Percentiles rank a stretch among this genome's conserved stretches.
Conservation (phyloP, 2,329 filamentous ascomycete genomes). For the Arthrobotrys musiformis region DNA sequence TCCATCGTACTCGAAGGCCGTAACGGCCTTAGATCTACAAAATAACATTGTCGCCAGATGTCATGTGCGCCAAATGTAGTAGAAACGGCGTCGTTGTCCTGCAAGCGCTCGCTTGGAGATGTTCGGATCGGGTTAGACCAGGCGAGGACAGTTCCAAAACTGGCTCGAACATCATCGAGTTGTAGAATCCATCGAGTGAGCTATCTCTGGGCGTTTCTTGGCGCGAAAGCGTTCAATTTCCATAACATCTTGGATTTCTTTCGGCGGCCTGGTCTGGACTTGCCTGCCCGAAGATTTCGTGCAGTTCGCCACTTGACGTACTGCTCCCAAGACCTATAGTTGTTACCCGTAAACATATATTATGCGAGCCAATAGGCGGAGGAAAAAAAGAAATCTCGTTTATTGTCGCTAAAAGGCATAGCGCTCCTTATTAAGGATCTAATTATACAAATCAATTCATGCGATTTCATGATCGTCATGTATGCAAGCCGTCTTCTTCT, state of each 20-base stretch:
- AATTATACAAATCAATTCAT: background rate
- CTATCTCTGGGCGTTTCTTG: background rate
- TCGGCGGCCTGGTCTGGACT: background rate
- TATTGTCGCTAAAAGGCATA: background rate
- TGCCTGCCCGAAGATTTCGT: background rate
- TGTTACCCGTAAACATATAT: no score
- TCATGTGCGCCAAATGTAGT: slow-evolving; percentile 3
- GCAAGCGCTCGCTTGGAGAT: slow-evolving; percentile 28
- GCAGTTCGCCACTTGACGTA: background rate
- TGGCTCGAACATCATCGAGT: slow-evolving; percentile 36
- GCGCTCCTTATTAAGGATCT: background rate
- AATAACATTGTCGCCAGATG: background rate
- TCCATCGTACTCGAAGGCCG: background rate
- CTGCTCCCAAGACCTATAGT: background rate
- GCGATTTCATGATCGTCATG: background rate
- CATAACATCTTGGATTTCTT: background rate
- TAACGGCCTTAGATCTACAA: background rate
- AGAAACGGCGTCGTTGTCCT: slow-evolving; percentile 19
- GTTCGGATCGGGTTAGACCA: background rate
- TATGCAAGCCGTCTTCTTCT: background rate
- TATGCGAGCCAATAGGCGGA: no score
- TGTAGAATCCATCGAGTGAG: slow-evolving; percentile 26
- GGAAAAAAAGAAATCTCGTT: background rate
- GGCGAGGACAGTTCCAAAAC: slow-evolving; percentile 19
- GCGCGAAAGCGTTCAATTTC: background rate